Base-by-base conservation (phyloP, 768 basidiomycete species). In the Pisolithus microcarpus region DNA sequence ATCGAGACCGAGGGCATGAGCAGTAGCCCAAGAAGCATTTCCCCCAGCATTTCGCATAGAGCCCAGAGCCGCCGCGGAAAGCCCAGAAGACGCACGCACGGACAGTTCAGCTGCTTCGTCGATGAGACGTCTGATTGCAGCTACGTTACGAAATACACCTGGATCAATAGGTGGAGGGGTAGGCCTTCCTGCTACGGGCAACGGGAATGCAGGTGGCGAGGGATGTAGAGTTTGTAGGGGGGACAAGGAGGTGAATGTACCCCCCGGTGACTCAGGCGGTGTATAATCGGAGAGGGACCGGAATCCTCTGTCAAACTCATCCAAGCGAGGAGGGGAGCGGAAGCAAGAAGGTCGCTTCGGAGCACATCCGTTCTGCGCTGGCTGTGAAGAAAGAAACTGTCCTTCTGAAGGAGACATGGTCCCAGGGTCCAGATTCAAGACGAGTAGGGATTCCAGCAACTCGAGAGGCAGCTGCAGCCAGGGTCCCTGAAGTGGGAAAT, bases 381-480 rank as follows among this genome's bases (percentile, higher is more conserved):
- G 54, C 52, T 67, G 63, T 38, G 67, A 55, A 36, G 31, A 11
- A 23, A 69, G 63, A 46, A 73, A 65, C 31, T 69, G 76, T 24
- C 71, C 47, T 52, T 77, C 82, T 16, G 75, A 59, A 19, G 72
- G 69, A 26, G 76, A 66, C 43, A 85, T 67, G 1, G 85, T 80
- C 1, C 78, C 71, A 8, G 88, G 86, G 68, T 91, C 86, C 39
- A 84, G 70, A 67, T 92, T 92, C 39, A 93, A 74, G 24, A 80
- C 70, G 45, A 90, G 77, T 4, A 93, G 75, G 11, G 89, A 87
- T 60, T 92, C 88, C 54, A 93, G 77, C 19, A 93, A 72, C 67
- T 93, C 91, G 46, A 89, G 70, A 3, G 91, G 90, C 21, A 94
- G 80, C 64, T 91, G 88, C 16, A 93, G 79, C 91, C 91, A 94